These are phyloP conservation scores for Candida vartiovaarae DNA, from an alignment of 805 yeast genomes.

Conservation along the genomic window DNA sequence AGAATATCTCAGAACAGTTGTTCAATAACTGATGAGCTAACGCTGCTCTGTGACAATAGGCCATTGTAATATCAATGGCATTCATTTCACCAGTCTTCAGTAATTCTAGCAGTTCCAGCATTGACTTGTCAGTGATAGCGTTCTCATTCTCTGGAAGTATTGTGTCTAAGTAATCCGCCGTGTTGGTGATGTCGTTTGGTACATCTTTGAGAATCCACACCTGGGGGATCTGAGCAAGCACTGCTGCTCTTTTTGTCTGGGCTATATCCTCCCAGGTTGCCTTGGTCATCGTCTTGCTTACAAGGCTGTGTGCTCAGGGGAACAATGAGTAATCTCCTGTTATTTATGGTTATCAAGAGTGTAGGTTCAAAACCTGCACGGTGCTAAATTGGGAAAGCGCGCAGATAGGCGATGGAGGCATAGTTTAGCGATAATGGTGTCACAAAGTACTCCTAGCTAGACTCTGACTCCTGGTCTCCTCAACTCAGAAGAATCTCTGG, in stretches of 20 bases:
- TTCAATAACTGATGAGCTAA: conserved; percentile 47
- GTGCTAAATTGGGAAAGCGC: too few relatives aligned
- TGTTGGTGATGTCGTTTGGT: conserved; percentile 13
- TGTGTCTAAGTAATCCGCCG: conserved; percentile 23
- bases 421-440: too few relatives aligned
- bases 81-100: conserved; percentile 2
- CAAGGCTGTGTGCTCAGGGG: too few relatives aligned
- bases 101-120: conserved; percentile 2
- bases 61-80: conserved; percentile 6
- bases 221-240: conserved; percentile 15
- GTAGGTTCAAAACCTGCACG: too few relatives aligned
- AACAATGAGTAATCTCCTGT: too few relatives aligned
- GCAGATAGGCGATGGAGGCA: too few relatives aligned
- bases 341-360: too few relatives aligned
- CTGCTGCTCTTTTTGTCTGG: conserved; percentile 11
- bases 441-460: too few relatives aligned
- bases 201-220: conserved; percentile 19
- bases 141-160: conserved; percentile 37
- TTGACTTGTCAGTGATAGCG: conserved; percentile 11
- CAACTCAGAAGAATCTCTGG: too few relatives aligned
- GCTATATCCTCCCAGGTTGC: conserved; percentile 20
- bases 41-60: conserved; percentile 52
- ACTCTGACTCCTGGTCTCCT: too few relatives aligned
- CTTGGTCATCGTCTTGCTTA: too few relatives aligned
- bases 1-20: conserved; percentile 31